Evolutionary conservation across 1,139 yeast species (phyloP).

Genomic region (Ogataea hybrid): DNA sequence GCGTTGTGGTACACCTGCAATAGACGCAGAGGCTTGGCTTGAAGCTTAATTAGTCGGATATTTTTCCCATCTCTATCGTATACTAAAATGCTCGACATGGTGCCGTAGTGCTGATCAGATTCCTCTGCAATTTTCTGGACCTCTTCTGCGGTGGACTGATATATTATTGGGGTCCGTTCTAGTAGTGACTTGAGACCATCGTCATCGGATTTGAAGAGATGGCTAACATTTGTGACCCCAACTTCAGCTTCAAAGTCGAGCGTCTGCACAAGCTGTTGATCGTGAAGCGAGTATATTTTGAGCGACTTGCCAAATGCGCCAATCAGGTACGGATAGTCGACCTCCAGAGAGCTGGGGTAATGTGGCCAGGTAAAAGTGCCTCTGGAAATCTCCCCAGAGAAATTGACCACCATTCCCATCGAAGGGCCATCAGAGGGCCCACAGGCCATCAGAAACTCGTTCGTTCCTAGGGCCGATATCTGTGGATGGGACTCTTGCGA

Average conservation of each 20-base stretch:
- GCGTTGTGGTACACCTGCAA: slow-evolving; percentile 29
- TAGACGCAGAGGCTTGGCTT: slow-evolving; percentile 39
- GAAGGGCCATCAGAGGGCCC: slow-evolving; percentile 59
- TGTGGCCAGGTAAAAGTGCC: slow-evolving; percentile 75
- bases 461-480: slow-evolving; percentile 46
- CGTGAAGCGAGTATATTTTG: slow-evolving; percentile 41
- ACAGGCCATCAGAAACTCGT: slow-evolving; percentile 70
- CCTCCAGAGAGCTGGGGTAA: slow-evolving; percentile 49
- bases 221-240: slow-evolving; percentile 17
- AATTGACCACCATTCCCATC: slow-evolving; percentile 79
- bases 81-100: slow-evolving; percentile 35
- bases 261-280: slow-evolving; percentile 40
- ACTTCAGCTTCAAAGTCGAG: slow-evolving; percentile 18
- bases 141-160: slow-evolving; percentile 27
- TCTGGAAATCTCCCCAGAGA: slow-evolving; percentile 81
- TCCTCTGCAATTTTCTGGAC: slow-evolving; percentile 28
- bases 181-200: slow-evolving; percentile 21
- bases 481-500: slow-evolving; percentile 40
- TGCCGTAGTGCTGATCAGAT: slow-evolving; percentile 32
- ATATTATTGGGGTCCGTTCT: slow-evolving; percentile 26
- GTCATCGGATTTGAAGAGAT: slow-evolving; percentile 27
- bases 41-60: slow-evolving; percentile 38
- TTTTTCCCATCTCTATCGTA: slow-evolving; percentile 33
- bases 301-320: slow-evolving; percentile 37
- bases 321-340: slow-evolving; percentile 43